Evolutionary conservation across 2,329 filamentous ascomycete species (phyloP), one percentile per base, ranked within the genome.

Genomic region (Fusarium sp.): DNA sequence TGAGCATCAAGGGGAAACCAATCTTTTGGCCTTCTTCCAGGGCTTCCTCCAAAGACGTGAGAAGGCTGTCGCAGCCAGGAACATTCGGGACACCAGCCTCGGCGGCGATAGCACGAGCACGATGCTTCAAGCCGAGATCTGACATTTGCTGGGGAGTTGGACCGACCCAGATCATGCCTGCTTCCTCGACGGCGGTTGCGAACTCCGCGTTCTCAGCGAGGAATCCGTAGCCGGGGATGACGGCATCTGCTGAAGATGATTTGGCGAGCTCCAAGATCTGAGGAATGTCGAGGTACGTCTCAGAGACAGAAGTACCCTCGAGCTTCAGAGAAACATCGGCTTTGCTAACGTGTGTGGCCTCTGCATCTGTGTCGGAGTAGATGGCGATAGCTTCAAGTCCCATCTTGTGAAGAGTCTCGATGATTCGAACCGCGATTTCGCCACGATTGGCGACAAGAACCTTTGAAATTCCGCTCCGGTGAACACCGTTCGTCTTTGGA

Each of bases 391-490:
- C 92, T 52, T 88, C 87, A 75, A 94, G 91, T 30, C 92, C 91
- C 79, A 93, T 89, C 71, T 90, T 87, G 18, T 89, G 87, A 20
- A 93, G 90, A 20, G 93, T 94, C 56, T 88, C 86, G 71, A 92
- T 90, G 43, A 95, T 92, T 66, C 93, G 89, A 81, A 94, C 84
- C 25, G 93, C 93, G 35, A 80, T 80, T 39, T 86, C 83, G 0
- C 90, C 93, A 73, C 93, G 87, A 78, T 95, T 95, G 11, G 93
- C 93, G 74, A 95, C 93, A 1, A 95, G 85, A n/a, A 84, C 75
- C 13, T 70, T 79, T 6, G 76, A 79, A 16, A 83, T 77, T 5
- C 37, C 5, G 16, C 30, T 11, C 13, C 62, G 25, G 2, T 8
- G 9, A 7, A 34, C 34, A 1, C 41, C 54, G 9, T 66, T 64